A percentile compares a stretch with the other conserved stretches of the same genome.
Evolutionary conservation across 176 grass and related monocot species (phyloP).

Genomic region (Oryza rufipogon): DNA sequence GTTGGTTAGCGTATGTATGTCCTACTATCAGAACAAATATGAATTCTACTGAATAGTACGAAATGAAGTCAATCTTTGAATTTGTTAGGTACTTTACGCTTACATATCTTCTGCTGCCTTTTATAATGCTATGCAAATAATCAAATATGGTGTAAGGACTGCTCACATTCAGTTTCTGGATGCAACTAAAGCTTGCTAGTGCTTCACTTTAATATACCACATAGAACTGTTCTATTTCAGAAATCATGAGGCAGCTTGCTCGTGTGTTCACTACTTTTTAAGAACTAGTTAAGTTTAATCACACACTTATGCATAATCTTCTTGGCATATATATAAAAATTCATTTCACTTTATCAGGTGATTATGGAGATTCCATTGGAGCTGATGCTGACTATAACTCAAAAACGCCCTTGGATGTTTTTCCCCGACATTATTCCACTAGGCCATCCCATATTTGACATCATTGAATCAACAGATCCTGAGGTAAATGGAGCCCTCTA

Average conservation of each 20-base stretch:
- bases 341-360: slow-evolving; percentile 52
- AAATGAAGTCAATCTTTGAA: background rate
- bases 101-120: background rate
- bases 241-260: background rate
- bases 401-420: slow-evolving; percentile 95
- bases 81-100: background rate
- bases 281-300: background rate
- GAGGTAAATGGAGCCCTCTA: slow-evolving; percentile 60
- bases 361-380: slow-evolving; percentile 96
- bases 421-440: slow-evolving; percentile 91
- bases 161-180: background rate
- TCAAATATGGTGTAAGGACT: background rate
- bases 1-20: background rate
- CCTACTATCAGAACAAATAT: background rate
- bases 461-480: slow-evolving; percentile 92
- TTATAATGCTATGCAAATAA: background rate
- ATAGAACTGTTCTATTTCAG: background rate
- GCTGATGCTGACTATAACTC: slow-evolving; percentile 90
- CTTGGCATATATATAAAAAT: background rate
- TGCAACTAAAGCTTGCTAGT: background rate
- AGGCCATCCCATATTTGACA: slow-evolving; percentile 90
- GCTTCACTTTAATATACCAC: background rate
- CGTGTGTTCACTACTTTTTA: background rate
- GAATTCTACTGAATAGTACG: background rate
- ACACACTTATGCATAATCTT: background rate